phyloP scores from a whole-genome alignment of 2,329 filamentous ascomycete species.

The Phoma herbarum region DNA sequence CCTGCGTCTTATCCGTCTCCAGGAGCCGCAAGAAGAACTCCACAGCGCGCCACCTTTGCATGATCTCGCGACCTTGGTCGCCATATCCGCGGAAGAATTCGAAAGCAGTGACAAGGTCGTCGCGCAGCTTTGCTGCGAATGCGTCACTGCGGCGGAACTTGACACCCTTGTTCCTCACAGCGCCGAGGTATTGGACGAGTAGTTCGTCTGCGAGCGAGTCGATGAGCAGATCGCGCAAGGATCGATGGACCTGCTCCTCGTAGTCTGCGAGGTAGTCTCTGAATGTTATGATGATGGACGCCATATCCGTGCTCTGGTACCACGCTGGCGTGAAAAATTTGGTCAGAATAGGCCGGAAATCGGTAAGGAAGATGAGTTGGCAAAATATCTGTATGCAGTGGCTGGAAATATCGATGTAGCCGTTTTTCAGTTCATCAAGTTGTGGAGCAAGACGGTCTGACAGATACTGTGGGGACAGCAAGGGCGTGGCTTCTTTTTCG shows the following conservation, averaged over 20 bases:
- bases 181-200: constrained; percentile 81
- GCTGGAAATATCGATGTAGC: constrained; percentile 93
- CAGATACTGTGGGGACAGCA: constrained; percentile 79
- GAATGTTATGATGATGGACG: constrained; percentile 92
- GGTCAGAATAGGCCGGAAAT: constrained; percentile 83
- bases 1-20: constrained; percentile 73
- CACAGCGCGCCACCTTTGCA: constrained; percentile 90
- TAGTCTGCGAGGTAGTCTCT: constrained; percentile 95
- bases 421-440: constrained; percentile 79
- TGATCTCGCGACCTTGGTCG: constrained; percentile 69
- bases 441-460: constrained; percentile 75
- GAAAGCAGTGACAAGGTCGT: constrained; percentile 90
- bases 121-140: constrained; percentile 91
- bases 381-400: constrained; percentile 91
- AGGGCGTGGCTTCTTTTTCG: constrained; percentile 79
- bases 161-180: constrained; percentile 87
- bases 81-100: constrained; percentile 77
- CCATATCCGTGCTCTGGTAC: constrained; percentile 88
- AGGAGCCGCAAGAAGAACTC: constrained; percentile 83
- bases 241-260: constrained; percentile 81
- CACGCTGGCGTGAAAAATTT: constrained; percentile 92
- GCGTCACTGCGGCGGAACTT: constrained; percentile 88
- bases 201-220: constrained; percentile 94
- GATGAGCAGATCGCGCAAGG: constrained; percentile 87
- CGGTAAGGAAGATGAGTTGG: constrained; percentile 85